Evolutionary conservation across 1,284 basidiomycete genomes (phyloP).

Genomic region (Marasmius sp.): DNA sequence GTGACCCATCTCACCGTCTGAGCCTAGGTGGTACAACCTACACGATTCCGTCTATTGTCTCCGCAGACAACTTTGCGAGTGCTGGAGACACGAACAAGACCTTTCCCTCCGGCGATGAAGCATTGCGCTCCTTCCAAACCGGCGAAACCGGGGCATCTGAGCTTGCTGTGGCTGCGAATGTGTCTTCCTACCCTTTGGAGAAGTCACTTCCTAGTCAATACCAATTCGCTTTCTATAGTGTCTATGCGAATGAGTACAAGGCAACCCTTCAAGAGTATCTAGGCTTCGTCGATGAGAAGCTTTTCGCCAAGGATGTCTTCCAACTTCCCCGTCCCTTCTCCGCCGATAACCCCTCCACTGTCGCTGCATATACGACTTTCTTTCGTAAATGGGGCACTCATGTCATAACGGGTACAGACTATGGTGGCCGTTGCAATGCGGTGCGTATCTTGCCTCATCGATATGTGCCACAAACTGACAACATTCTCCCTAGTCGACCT

Average conservation of each 20-base stretch:
- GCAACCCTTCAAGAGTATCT: not conserved
- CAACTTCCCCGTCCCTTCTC: constrained; percentile 1
- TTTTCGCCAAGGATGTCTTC: not conserved
- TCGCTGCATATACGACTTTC: not conserved
- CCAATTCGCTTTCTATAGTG: not conserved
- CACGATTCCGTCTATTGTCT: not conserved
- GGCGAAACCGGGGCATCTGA: not conserved
- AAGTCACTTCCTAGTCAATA: constrained; percentile 3
- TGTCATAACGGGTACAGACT: not conserved
- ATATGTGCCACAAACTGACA: too few relatives aligned
- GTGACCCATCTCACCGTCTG: not conserved
- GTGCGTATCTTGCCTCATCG: not conserved
- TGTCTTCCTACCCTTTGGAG: not conserved
- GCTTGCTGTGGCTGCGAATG: not conserved
- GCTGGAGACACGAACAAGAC: not conserved
- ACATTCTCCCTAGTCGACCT: not conserved
- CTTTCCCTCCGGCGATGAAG: not conserved
- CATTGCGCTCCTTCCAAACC: not conserved
- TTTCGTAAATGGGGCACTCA: not conserved
- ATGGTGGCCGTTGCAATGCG: not conserved
- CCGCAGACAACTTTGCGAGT: not conserved
- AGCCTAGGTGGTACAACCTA: not conserved
- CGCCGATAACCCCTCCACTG: not conserved
- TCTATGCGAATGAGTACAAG: not conserved
- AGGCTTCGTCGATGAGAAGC: not conserved